Conservation (phyloP, 139 green algal genomes). For the Chlamydomonas incerta region DNA sequence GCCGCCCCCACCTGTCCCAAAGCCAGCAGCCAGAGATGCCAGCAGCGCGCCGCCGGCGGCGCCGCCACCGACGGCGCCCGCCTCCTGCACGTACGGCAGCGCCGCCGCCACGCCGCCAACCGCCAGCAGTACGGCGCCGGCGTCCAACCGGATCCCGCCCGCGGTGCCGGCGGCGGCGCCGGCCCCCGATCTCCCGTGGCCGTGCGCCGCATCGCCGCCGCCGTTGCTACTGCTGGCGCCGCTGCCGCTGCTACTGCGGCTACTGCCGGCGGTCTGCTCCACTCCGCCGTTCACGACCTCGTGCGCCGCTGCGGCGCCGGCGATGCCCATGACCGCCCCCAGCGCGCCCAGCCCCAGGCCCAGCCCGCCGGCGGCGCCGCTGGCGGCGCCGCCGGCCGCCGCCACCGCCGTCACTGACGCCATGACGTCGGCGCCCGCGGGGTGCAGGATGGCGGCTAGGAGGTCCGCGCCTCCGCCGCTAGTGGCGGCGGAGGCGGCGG, state of each 20-base stretch:
- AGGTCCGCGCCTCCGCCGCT: background rate
- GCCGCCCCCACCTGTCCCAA: background rate
- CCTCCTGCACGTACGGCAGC: background rate
- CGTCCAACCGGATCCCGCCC: background rate
- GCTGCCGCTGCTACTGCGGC: background rate
- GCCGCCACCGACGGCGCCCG: background rate
- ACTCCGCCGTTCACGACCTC: slow-evolving; percentile 19
- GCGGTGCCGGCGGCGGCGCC: background rate
- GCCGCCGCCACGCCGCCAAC: background rate
- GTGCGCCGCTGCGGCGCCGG: slow-evolving; percentile 6
- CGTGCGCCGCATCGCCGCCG: too few relatives aligned
- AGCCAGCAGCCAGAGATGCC: background rate
- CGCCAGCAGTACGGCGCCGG: background rate
- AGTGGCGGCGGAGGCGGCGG: too few relatives aligned
- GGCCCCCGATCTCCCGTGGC: background rate
- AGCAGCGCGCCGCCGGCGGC: background rate
- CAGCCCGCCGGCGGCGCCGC: too few relatives aligned
- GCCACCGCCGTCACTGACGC: background rate
- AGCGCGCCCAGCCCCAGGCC: background rate
- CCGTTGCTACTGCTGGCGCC: background rate
- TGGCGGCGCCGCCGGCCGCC: too few relatives aligned
- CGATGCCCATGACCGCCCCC: background rate
- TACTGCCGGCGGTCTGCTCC: background rate
- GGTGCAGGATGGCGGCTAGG: background rate
- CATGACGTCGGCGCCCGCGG: background rate